These are phyloP conservation scores for Microcera coccophila DNA, from an alignment of 2,329 filamentous ascomycete species.

Conservation along the genomic window DNA sequence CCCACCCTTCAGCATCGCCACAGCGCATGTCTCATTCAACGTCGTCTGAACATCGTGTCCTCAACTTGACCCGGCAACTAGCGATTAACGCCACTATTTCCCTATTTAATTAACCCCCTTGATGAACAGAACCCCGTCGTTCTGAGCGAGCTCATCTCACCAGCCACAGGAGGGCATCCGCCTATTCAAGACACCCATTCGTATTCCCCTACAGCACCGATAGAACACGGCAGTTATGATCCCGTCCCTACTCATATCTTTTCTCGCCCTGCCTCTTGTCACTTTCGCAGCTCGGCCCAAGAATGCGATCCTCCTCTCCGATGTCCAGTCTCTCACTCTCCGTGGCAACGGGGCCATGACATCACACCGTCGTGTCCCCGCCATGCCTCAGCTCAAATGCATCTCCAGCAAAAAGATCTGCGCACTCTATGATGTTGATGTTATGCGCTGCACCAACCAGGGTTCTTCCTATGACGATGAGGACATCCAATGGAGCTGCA, in stretches of 20 bases:
- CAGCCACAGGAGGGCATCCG: too few relatives aligned
- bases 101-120: background rate
- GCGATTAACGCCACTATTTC: background rate
- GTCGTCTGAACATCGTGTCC: background rate
- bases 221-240: conserved; percentile 27
- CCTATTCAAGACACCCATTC: too few relatives aligned
- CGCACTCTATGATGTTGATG: conserved; percentile 67
- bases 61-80: background rate
- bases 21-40: background rate
- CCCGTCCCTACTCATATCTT: conserved; percentile 16
- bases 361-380: conserved; percentile 67
- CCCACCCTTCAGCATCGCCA: background rate
- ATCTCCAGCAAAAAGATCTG: conserved; percentile 62
- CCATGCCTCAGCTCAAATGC: conserved; percentile 78
- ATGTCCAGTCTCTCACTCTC: conserved; percentile 75
- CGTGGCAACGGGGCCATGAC: conserved; percentile 62
- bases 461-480: conserved; percentile 74
- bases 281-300: conserved; percentile 34
- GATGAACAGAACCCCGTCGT: background rate
- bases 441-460: conserved; percentile 86
- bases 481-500: conserved; percentile 90
- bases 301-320: conserved; percentile 54
- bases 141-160: too few relatives aligned
- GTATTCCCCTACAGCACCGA: background rate
- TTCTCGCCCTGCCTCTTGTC: conserved; percentile 25